These are phyloP conservation scores for Cutaneotrichosporon spelunceum DNA, from an alignment of 1,284 basidiomycete species.

Conservation along the genomic window DNA sequence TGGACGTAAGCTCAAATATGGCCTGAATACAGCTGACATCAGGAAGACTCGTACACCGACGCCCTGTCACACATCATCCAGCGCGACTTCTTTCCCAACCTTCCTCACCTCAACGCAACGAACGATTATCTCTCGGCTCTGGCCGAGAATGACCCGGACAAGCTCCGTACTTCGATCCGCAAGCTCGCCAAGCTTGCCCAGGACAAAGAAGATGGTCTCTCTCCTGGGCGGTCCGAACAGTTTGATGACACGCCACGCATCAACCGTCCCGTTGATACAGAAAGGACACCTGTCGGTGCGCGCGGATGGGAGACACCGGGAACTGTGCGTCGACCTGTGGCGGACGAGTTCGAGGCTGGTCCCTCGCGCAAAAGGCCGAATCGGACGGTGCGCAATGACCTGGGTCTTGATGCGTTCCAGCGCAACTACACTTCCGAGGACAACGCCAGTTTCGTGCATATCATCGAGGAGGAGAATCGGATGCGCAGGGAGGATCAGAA, in stretches of 20 bases:
- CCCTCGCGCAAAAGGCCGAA: constrained; percentile 8
- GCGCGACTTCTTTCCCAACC: constrained; percentile 93
- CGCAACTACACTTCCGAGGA: constrained; percentile 89
- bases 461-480: constrained; percentile 81
- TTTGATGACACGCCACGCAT: constrained; percentile 42
- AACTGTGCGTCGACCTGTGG: constrained; percentile 19
- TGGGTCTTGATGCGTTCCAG: constrained; percentile 80
- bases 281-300: constrained; percentile 42
- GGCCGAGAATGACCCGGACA: constrained; percentile 64
- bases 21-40: constrained; percentile 17
- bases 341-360: constrained; percentile 11
- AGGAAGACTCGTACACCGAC: constrained; percentile 89
- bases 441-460: constrained; percentile 87
- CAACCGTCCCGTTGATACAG: not conserved
- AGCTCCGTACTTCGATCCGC: constrained; percentile 69
- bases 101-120: constrained; percentile 79
- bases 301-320: constrained; percentile 46
- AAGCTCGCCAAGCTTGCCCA: constrained; percentile 62
- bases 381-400: constrained; percentile 40
- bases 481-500: constrained; percentile 67
- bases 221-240: constrained; percentile 7
- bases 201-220: constrained; percentile 35
- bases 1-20: constrained; percentile 36
- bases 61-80: constrained; percentile 91
- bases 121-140: constrained; percentile 79